phyloP scores from a whole-genome alignment of 2,329 filamentous ascomycete species.

The Myrmaecium sp. region DNA sequence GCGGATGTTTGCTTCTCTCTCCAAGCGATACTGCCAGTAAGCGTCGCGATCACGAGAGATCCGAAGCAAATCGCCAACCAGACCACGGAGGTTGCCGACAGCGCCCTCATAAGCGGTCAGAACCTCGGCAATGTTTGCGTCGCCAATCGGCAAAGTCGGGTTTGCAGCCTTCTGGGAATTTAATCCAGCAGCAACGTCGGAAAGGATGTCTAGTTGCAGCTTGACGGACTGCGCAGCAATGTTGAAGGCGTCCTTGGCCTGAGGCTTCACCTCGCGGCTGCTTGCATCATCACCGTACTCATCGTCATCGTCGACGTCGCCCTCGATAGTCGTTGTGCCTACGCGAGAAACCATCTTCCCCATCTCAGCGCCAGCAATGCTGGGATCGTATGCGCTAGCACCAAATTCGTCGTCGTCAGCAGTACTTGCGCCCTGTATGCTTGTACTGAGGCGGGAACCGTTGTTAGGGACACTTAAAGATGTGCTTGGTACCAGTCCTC shows the following conservation, averaged over 20 bases:
- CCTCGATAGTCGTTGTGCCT: constrained; percentile 36
- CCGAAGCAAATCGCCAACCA: constrained; percentile 73
- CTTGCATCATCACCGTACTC: constrained; percentile 70
- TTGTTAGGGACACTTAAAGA: constrained; percentile 33
- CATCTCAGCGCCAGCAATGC: constrained; percentile 36
- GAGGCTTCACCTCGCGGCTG: constrained; percentile 52
- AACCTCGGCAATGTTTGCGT: constrained; percentile 60
- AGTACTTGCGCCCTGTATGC: constrained; percentile 32
- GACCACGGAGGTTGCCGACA: constrained; percentile 67
- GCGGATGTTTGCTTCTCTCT: constrained; percentile 78
- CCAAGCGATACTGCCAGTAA: constrained; percentile 91
- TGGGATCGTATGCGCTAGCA: constrained; percentile 40
- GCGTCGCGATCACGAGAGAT: constrained; percentile 89
- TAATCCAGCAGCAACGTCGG: constrained; percentile 69
- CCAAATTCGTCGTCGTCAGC: constrained; percentile 36
- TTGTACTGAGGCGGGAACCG: no score
- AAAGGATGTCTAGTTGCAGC: constrained; percentile 78
- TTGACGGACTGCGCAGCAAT: constrained; percentile 94
- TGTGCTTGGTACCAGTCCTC: constrained; percentile 14
- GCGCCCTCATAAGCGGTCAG: constrained; percentile 76
- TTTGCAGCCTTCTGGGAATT: constrained; percentile 53
- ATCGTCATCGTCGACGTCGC: constrained; percentile 42
- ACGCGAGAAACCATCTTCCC: constrained; percentile 31
- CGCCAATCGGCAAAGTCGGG: constrained; percentile 55
- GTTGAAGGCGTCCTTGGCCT: constrained; percentile 84